These are phyloP conservation scores for Lachnellula arida DNA, from an alignment of 2,329 filamentous ascomycete genomes.

Conservation along the genomic window DNA sequence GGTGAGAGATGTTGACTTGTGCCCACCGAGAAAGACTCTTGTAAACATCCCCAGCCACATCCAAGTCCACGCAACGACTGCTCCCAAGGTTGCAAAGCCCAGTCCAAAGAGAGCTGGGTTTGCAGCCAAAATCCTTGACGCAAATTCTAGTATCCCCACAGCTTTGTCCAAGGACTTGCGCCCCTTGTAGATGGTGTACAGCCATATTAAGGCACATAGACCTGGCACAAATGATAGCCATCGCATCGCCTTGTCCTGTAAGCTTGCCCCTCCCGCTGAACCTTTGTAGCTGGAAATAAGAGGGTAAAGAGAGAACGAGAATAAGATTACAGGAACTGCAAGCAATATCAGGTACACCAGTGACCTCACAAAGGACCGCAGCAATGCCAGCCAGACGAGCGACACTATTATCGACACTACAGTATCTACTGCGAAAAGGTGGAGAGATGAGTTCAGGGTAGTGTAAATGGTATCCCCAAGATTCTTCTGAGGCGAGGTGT, in stretches of 20 bases:
- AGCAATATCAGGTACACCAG: conserved; percentile 77
- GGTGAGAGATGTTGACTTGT: conserved; percentile 59
- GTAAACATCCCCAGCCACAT: conserved; percentile 96
- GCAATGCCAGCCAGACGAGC: conserved; percentile 80
- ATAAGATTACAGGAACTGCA: conserved; percentile 78
- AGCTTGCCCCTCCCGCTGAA: conserved; percentile 62
- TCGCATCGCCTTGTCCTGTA: conserved; percentile 89
- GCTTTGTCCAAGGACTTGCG: conserved; percentile 78
- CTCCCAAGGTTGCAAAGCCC: conserved; percentile 71
- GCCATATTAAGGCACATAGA: conserved; percentile 69
- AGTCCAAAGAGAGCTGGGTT: conserved; percentile 79
- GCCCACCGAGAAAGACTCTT: conserved; percentile 87
- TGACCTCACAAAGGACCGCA: conserved; percentile 83
- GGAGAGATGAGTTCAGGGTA: conserved; percentile 78
- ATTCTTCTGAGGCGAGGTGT: conserved; percentile 69
- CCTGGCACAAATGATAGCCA: conserved; percentile 78
- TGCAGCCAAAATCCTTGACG: conserved; percentile 78
- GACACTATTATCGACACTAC: conserved; percentile 85
- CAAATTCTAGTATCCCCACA: conserved; percentile 86
- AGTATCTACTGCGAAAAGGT: conserved; percentile 86
- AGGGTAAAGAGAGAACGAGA: conserved; percentile 87
- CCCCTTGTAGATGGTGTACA: conserved; percentile 76
- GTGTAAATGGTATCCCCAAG: conserved; percentile 94
- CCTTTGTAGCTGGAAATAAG: conserved; percentile 87
- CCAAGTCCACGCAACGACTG: conserved; percentile 89